Evolutionary conservation across 2,329 filamentous ascomycete genomes (phyloP), one percentile per base, ranked within the genome.

Genomic region (Lasiodiplodia hormozganensis): DNA sequence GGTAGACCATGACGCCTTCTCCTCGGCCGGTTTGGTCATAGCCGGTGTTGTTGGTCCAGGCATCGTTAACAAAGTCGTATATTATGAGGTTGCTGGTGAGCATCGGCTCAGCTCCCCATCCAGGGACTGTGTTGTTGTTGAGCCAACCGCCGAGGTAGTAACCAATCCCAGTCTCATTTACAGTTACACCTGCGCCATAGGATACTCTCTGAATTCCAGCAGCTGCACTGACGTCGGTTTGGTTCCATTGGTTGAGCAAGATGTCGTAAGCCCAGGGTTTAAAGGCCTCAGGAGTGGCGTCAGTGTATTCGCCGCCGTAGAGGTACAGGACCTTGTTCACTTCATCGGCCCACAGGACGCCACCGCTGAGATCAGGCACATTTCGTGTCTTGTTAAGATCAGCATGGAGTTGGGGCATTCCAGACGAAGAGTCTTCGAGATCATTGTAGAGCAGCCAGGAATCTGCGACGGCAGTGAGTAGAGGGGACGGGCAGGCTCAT

Each of bases 61-160:
- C 77, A 62, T 86, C 84, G 1, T 74, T 72, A 65, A 84, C 83
- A 82, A 89, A 87, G 71, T 85, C 82, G 74, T 88, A 90, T 53
- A 81, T 82, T 25, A 90, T 75, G 54, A 90, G 73, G n/a, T 81
- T 82, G 23, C 82, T 82, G 1, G 84, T 85, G 14, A 85, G 85
- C 38, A 84, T 73, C 1, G 82, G 80, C 8, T 79, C 74, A 1
- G 83, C 84, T 18, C 74, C 76, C 87, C 87, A 90, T 10, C 81
- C 82, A 0, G 83, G 78, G 1, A 83, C 80, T 0, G 86, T 87
- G 56, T 76, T 76, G 70, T 86, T 87, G 71, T 84, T 88, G 68
- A 87, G 79, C 84, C 86, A 90, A 51, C 89, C 89, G 53, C 89
- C 89, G 70, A 88, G 86, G 74, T 89, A 89, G 73, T 86, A 91